Conservation (phyloP, 306 rosid species). For the Glycine soja region DNA sequence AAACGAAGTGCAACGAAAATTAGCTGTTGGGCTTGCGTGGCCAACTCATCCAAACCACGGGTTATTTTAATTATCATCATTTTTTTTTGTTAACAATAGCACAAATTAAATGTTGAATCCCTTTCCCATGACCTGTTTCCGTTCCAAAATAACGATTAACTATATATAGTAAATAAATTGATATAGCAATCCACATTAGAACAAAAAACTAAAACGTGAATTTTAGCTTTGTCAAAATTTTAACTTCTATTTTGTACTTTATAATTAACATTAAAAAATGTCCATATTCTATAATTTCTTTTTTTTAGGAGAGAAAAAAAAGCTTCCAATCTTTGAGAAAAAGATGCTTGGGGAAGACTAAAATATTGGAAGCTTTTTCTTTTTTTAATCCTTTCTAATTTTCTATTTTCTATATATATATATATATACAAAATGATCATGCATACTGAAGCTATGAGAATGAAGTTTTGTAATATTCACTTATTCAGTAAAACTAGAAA, state of each 20-base stretch:
- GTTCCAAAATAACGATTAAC: slow-evolving; percentile 2
- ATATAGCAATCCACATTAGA: not conserved
- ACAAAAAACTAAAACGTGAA: not conserved
- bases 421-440: not conserved
- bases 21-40: slow-evolving; percentile 27
- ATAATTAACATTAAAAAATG: not conserved
- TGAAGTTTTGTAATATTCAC: not conserved
- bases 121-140: not conserved
- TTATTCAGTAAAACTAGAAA: not conserved
- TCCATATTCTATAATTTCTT: not conserved
- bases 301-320: too few relatives aligned
- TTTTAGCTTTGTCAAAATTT: not conserved
- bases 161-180: slow-evolving; percentile 34
- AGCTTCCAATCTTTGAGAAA: too few relatives aligned
- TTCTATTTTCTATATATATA: not conserved
- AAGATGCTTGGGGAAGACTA: not conserved
- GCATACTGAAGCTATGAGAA: not conserved
- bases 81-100: not conserved
- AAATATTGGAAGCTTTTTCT: not conserved
- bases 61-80: slow-evolving; percentile 6
- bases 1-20: slow-evolving; percentile 25
- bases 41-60: slow-evolving; percentile 47
- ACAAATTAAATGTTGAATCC: not conserved
- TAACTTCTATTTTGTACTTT: not conserved
- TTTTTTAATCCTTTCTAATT: not conserved